Conservation (phyloP, 2,329 filamentous ascomycete species). For the Onygenales sp. region DNA sequence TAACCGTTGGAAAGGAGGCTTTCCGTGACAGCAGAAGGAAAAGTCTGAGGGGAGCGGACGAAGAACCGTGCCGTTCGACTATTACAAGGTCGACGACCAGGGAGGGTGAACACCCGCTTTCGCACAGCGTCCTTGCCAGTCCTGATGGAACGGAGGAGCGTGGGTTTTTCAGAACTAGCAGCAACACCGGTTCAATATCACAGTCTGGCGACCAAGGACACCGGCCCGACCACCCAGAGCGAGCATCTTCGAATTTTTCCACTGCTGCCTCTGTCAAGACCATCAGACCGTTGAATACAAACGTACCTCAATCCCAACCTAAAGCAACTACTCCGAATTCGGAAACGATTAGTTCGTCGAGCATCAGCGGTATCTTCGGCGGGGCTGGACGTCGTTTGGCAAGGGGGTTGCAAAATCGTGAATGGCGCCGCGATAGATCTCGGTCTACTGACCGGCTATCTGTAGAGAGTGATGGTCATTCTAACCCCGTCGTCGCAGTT, state of each 20-base stretch:
- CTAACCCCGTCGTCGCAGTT: constrained; percentile 35
- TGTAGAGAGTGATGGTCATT: constrained; percentile 26
- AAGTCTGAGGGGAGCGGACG: constrained; percentile 51
- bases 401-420: constrained; percentile 25
- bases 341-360: constrained; percentile 22
- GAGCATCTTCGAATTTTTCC: constrained; percentile 35
- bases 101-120: constrained; percentile 60
- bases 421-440: constrained; percentile 26
- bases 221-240: constrained; percentile 30
- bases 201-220: constrained; percentile 11
- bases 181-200: constrained; percentile 7
- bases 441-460: constrained; percentile 25
- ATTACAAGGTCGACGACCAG: constrained; percentile 21
- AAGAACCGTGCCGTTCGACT: constrained; percentile 39
- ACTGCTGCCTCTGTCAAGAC: constrained; percentile 38
- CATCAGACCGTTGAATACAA: constrained; percentile 26
- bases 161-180: constrained; percentile 28
- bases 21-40: constrained; percentile 39
- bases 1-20: constrained; percentile 45
- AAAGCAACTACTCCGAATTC: constrained; percentile 19
- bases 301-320: constrained; percentile 14
- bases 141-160: constrained; percentile 41
- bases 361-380: constrained; percentile 30
- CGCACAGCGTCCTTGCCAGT: constrained; percentile 63
- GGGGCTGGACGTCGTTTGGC: constrained; percentile 29